These are phyloP conservation scores for Isabelozyma pseudorhagii DNA, from an alignment of 805 yeast genomes.

Conservation along the genomic window DNA sequence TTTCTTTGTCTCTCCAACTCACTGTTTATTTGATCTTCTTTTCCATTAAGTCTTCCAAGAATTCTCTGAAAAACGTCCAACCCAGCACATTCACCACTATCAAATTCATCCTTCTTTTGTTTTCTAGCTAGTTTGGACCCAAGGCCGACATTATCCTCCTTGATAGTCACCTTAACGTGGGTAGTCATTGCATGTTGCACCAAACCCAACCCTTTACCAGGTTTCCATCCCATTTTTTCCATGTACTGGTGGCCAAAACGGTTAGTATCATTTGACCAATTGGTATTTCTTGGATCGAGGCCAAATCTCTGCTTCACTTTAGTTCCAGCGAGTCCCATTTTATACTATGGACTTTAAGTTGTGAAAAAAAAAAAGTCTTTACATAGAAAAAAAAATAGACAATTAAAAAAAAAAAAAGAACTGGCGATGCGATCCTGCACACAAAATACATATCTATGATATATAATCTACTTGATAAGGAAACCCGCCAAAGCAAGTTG, in stretches of 20 bases:
- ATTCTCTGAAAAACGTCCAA: conserved; percentile 90
- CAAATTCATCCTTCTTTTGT: conserved; percentile 63
- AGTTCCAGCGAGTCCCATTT: conserved; percentile 81
- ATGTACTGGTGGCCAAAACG: conserved; percentile 88
- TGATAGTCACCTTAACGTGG: conserved; percentile 79
- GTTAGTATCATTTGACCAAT: conserved; percentile 83
- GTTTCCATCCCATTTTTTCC: conserved; percentile 84
- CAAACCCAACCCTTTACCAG: conserved; percentile 85
- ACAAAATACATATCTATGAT: background rate
- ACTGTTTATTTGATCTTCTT: conserved; percentile 59
- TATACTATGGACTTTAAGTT: background rate
- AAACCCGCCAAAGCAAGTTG: background rate
- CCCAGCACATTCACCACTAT: conserved; percentile 83
- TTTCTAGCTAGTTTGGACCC: conserved; percentile 76
- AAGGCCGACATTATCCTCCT: conserved; percentile 80
- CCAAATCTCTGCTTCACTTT: conserved; percentile 84
- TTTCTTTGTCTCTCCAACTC: conserved; percentile 68
- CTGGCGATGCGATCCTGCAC: conserved; percentile 2
- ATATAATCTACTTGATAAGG: background rate
- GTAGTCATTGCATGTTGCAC: conserved; percentile 64
- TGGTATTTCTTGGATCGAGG: conserved; percentile 87
- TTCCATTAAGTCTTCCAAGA: conserved; percentile 85
- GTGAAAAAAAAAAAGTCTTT: background rate
- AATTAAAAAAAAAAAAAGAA: background rate
- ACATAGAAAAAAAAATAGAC: background rate